Conservation (phyloP, 73 alveolate species). For the Paramecium tetraurelia region DNA sequence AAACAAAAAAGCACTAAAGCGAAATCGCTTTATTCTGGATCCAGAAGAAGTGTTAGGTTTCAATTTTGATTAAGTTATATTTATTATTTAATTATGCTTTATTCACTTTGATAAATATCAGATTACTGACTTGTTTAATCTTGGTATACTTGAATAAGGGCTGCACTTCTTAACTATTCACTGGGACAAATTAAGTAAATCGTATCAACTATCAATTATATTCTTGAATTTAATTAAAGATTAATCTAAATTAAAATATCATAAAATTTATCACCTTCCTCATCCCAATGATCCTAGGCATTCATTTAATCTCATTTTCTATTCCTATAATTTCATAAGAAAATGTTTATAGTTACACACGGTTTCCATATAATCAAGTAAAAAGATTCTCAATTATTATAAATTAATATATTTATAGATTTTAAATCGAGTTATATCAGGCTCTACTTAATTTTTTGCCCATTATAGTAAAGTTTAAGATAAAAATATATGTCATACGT, state of each 20-base stretch:
- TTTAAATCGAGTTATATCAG: too few species aligned
- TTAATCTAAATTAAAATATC: background rate
- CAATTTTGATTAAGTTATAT: background rate
- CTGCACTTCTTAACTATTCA: background rate
- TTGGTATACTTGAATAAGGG: background rate
- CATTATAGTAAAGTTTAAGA: too few species aligned
- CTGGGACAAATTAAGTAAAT: background rate
- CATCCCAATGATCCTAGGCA: background rate
- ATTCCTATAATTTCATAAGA: background rate
- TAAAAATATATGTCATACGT: too few species aligned
- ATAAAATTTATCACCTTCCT: background rate
- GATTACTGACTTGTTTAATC: background rate
- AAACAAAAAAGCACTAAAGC: background rate
- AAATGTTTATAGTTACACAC: background rate
- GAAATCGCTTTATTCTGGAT: background rate
- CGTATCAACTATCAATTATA: background rate
- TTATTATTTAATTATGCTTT: background rate
- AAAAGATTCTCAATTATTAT: too few species aligned
- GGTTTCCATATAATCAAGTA: background rate
- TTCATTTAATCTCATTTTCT: background rate
- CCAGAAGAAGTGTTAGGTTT: background rate
- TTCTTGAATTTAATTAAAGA: background rate
- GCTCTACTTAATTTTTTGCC: too few species aligned
- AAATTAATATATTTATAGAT: too few species aligned
- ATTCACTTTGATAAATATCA: background rate